Evolutionary conservation across 1,284 basidiomycete genomes (phyloP).

Genomic region (Vanrija sp.): DNA sequence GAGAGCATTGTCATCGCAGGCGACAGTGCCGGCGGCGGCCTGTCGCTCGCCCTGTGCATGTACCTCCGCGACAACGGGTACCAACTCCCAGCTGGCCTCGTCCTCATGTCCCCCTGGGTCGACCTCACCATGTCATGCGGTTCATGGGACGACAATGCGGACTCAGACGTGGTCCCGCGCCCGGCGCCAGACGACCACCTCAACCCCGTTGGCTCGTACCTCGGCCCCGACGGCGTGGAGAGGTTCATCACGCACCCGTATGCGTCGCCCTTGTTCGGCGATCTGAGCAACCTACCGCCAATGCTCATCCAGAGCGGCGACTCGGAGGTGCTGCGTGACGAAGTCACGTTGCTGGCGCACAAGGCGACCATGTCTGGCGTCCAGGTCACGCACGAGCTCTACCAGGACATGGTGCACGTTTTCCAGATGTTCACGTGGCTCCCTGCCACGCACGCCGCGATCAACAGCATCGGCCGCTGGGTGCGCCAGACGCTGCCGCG

Average conservation of each 20-base stretch:
- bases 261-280: slow-evolving; percentile 91
- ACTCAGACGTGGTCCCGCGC: slow-evolving; percentile 74
- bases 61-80: slow-evolving; percentile 85
- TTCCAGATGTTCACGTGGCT: slow-evolving; percentile 87
- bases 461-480: slow-evolving; percentile 59
- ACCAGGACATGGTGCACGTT: slow-evolving; percentile 88
- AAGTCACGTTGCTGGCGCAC: slow-evolving; percentile 87
- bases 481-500: slow-evolving; percentile 64
- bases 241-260: slow-evolving; percentile 92
- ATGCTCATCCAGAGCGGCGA: slow-evolving; percentile 91
- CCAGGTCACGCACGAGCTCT: slow-evolving; percentile 83
- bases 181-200: slow-evolving; percentile 74
- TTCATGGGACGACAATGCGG: slow-evolving; percentile 91
- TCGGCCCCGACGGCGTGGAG: slow-evolving; percentile 74
- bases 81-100: slow-evolving; percentile 71
- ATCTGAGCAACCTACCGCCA: slow-evolving; percentile 81
- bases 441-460: slow-evolving; percentile 65
- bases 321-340: slow-evolving; percentile 88
- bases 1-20: slow-evolving; percentile 84
- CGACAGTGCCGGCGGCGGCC: slow-evolving; percentile 89
- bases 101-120: slow-evolving; percentile 91
- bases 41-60: slow-evolving; percentile 80
- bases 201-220: slow-evolving; percentile 87
- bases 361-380: slow-evolving; percentile 88
- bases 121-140: slow-evolving; percentile 94